phyloP scores from a whole-genome alignment of 2,329 filamentous ascomycete species.

The Corinectria fuckeliana region DNA sequence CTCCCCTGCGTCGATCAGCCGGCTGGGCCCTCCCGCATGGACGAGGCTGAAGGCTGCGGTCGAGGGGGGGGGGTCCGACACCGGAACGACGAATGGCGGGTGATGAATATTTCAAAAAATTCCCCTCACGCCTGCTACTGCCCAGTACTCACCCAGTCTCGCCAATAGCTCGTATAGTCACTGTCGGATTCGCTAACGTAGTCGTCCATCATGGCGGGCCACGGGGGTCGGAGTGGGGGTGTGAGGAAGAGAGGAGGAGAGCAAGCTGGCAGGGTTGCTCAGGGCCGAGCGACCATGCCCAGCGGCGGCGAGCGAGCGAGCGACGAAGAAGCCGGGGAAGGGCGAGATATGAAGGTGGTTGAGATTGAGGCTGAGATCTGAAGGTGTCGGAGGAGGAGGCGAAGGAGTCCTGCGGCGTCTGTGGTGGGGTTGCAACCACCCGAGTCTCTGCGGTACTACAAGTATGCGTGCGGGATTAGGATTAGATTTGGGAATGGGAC shows the following conservation, averaged over 20 bases:
- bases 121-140: neutral
- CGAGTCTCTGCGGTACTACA: constrained; percentile 8
- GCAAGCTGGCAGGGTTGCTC: constrained; percentile 29
- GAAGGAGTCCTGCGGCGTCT: constrained; percentile 13
- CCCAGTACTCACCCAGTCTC: constrained; percentile 85
- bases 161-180: constrained; percentile 99
- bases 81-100: neutral
- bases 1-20: constrained; percentile 1
- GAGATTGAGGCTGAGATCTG: neutral
- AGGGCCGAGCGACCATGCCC: constrained; percentile 41
- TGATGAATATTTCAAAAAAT: neutral
- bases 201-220: constrained; percentile 77
- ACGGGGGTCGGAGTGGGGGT: constrained; percentile 1
- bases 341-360: neutral
- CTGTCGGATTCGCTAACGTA: constrained; percentile 98
- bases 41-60: neutral
- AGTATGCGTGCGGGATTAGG: neutral
- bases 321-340: neutral
- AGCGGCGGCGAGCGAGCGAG: constrained; percentile 12
- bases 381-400: neutral
- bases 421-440: constrained; percentile 22
- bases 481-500: constrained; percentile 13
- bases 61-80: neutral
- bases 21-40: constrained; percentile 19
- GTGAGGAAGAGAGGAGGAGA: constrained; percentile 3